phyloP scores from a whole-genome alignment of 2,329 filamentous ascomycete species.

The Hypoxylon sp. region DNA sequence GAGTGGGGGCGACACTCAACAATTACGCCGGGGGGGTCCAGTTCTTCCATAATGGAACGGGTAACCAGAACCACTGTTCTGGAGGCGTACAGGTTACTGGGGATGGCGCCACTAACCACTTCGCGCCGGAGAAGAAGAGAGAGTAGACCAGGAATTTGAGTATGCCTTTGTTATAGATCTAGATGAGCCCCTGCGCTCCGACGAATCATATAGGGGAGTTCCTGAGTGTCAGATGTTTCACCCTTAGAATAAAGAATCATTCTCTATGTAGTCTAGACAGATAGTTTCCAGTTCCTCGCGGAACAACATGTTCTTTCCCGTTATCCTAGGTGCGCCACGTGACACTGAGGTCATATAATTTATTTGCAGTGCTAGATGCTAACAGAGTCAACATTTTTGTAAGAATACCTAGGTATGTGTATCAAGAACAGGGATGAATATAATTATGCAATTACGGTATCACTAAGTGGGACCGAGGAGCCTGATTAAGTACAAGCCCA shows the following conservation, averaged over 20 bases:
- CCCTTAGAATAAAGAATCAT: too few species aligned
- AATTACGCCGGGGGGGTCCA: neutral
- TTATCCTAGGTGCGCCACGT: too few species aligned
- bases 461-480: too few species aligned
- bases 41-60: neutral
- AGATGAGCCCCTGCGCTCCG: too few species aligned
- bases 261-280: too few species aligned
- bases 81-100: constrained; percentile 1
- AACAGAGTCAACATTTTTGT: neutral
- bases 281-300: too few species aligned
- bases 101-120: constrained; percentile 1
- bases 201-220: neutral
- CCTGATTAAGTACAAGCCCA: too few species aligned
- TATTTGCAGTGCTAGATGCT: neutral
- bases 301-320: too few species aligned
- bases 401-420: neutral
- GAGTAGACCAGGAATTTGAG: neutral
- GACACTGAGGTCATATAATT: neutral
- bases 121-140: neutral
- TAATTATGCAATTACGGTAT: too few species aligned
- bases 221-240: too few species aligned
- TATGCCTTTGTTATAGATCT: too few species aligned
- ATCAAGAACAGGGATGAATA: neutral
- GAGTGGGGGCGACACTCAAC: neutral
- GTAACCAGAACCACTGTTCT: constrained; percentile 4